Conservation (phyloP, 768 basidiomycete genomes). For the Termitomyces sp. region DNA sequence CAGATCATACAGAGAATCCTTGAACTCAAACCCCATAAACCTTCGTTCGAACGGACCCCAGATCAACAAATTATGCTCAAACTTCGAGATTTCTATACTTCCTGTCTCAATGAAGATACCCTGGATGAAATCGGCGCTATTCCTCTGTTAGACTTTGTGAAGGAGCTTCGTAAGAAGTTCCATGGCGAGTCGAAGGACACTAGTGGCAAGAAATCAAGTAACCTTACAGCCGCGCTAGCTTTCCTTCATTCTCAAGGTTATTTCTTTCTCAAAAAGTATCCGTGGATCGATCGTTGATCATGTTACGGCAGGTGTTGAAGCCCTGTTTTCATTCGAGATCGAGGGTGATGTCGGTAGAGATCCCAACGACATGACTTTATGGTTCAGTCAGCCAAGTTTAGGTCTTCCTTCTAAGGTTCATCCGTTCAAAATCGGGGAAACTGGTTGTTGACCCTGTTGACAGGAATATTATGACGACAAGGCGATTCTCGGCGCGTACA, state of each 20-base stretch:
- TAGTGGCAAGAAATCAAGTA: conserved; percentile 28
- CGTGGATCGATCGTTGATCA: not conserved
- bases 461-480: conserved; percentile 90
- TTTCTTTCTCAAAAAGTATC: not conserved
- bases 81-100: conserved; percentile 66
- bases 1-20: conserved; percentile 71
- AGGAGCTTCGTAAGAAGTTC: conserved; percentile 55
- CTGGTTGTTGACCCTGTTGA: not conserved
- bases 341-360: conserved; percentile 87
- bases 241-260: conserved; percentile 84
- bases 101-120: conserved; percentile 77
- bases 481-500: conserved; percentile 62
- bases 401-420: conserved; percentile 83
- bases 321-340: conserved; percentile 74
- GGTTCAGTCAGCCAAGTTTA: conserved; percentile 77
- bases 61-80: conserved; percentile 48
- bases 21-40: conserved; percentile 37
- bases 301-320: conserved; percentile 54
- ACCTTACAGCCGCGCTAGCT: conserved; percentile 77
- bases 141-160: conserved; percentile 66
- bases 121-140: conserved; percentile 67
- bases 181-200: conserved; percentile 38
- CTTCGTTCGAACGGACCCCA: conserved; percentile 37
- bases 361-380: conserved; percentile 79
- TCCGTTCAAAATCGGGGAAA: not conserved